Base-by-base conservation (phyloP, 306 rosid genomes). In the Vigna hirtella region DNA sequence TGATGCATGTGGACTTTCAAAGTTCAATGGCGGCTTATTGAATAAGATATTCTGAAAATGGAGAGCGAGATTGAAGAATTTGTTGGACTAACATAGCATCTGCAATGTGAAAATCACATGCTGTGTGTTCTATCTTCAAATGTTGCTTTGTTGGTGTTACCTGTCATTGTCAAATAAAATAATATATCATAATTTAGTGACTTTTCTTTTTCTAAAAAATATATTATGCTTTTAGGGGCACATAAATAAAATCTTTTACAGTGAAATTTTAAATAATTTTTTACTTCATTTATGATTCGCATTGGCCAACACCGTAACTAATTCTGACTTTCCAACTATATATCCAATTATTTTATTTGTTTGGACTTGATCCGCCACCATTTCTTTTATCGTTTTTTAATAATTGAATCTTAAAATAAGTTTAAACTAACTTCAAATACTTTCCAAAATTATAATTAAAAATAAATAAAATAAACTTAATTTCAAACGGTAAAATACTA, bases 1-100 rank as follows among this genome's bases (percentile, higher is more conserved):
- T 57, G 12, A 20, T 77, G 74, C 79, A 82, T 72, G 79, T 77
- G 71, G 82, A 82, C 79, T 65, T 77, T 72, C 76, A 77, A 82
- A 58, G 58, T 77, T 51, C 69, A 20, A 17, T 20, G 83, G 86
- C 83, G 83, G 87, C 87, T 80, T 2, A 5, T 64, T 76, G 81
- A 79, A 79, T 76, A 70, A 53, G 42, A 47, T 70, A 28, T 79
- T 6, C 16, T 45, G 17, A 34, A 66, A 76, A 70, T 52, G 28
- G 50, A 11, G 61, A 77, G 10, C 30, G 28, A 61, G 28, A 34
- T 68, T 38, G n/a, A 81, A 68, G 9, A 75, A 36, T 59, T 68
- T 77, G 72, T 22, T 57, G 58, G 61, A 77, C 57, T 55, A 4
- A 34, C 50, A 14, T 24, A n/a, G 14, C 32, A 47, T 22, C 24